phyloP scores from a whole-genome alignment of 2,329 filamentous ascomycete genomes.

The Colletotrichum scovillei region DNA sequence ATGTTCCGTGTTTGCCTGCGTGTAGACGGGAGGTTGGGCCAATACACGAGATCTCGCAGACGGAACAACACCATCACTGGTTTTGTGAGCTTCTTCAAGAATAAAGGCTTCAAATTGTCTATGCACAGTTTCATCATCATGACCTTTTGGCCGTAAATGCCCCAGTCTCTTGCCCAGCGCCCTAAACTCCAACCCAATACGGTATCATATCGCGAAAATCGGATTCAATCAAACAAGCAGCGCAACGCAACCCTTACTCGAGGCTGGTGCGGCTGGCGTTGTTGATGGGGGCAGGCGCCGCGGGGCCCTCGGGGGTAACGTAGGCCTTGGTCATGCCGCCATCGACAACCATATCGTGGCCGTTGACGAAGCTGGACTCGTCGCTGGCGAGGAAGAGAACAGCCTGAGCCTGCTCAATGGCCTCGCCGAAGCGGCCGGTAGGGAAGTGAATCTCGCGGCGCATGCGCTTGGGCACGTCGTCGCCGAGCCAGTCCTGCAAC shows the following conservation, averaged over 20 bases:
- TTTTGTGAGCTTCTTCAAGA: background rate
- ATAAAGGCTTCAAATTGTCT: background rate
- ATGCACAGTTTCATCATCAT: constrained; percentile 32
- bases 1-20: too few species aligned
- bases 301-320: constrained; percentile 73
- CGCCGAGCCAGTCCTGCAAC: constrained; percentile 92
- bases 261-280: constrained; percentile 55
- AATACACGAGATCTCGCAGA: background rate
- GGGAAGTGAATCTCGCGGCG: constrained; percentile 93
- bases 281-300: constrained; percentile 66
- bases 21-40: background rate
- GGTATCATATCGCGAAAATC: background rate
- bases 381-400: constrained; percentile 90
- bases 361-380: constrained; percentile 90
- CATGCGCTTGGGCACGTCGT: constrained; percentile 83
- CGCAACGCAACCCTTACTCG: constrained; percentile 1
- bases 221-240: constrained; percentile 1
- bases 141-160: background rate
- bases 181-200: constrained; percentile 31
- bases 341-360: constrained; percentile 93
- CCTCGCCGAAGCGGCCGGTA: constrained; percentile 87
- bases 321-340: constrained; percentile 97
- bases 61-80: too few species aligned
- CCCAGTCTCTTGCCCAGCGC: constrained; percentile 22
- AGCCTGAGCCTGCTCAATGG: constrained; percentile 92